Base-by-base conservation (phyloP, 495 filamentous ascomycete genomes). In the Cladorrhinum samala region DNA sequence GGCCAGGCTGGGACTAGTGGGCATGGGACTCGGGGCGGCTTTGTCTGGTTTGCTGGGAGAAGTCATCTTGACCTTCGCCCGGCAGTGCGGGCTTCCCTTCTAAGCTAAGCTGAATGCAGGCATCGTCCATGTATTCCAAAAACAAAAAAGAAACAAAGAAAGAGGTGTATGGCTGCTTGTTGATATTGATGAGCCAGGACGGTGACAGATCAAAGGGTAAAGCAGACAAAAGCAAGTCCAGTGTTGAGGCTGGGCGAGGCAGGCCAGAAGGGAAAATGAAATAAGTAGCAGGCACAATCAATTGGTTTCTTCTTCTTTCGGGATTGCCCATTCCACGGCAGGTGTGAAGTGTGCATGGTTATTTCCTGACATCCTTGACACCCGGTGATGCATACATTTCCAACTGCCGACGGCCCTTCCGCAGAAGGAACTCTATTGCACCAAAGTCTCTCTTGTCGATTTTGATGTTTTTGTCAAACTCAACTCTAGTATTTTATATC, bases 371-470 rank as follows among this genome's bases (percentile, higher is more conserved):
- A 68, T 95, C 89, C 63, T 82, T 89, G 64, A 96, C 88, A 2
- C 86, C 87, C 19, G 90, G 84, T 6, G 83, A 80, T 16, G 85
- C 82, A 70, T 94, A 97, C 50, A 84, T 80, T 48, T 96, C 91
- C 20, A 98, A 71, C 68, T 97, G 91, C 48, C 88, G 80, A 25
- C 82, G 77, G 37, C 93, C 93, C 64, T 87, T 91, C 42, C 92
- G 80, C 25, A 98, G 64, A 3, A 96, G 73, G 71, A 88, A 94
- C 68, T 98, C 93, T 53, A 98, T 84, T 2, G 91, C 81, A 40
- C 71, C 70, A 68, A 97, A 97, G 65, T 97, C 90, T 65, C 87
- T 92, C 71, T 89, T 96, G 68, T 85, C 83, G 33, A 96, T 62
- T 18, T 65, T 62, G 2, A 82, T 62, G 60, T 89, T 75, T 60